Conservation (phyloP, 495 filamentous ascomycete genomes). For the Chaetomium cochliodes region DNA sequence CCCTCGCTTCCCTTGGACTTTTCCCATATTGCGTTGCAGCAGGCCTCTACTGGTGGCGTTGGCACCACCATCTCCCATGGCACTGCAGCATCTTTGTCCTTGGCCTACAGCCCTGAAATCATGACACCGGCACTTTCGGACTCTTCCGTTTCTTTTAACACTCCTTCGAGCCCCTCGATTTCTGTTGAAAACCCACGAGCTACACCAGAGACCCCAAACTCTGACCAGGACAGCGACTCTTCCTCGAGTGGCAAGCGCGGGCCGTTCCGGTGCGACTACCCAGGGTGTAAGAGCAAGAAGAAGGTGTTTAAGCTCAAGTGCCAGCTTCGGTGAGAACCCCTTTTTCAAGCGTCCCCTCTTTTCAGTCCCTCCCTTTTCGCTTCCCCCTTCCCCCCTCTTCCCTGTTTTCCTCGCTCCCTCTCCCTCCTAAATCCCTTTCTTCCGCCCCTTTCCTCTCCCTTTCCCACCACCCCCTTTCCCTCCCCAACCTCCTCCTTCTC, state of each 20-base stretch:
- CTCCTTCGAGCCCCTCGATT: neutral
- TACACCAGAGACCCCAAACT: neutral
- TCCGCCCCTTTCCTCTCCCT: neutral
- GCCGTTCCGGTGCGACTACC: neutral
- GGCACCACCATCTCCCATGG: neutral
- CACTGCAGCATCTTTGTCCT: neutral
- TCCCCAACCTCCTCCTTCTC: neutral
- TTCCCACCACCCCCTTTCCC: neutral
- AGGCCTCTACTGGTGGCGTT: neutral
- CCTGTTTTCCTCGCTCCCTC: neutral
- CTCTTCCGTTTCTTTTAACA: neutral
- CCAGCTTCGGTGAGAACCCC: neutral
- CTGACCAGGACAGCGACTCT: conserved; percentile 1
- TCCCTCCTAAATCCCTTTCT: neutral
- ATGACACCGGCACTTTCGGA: neutral
- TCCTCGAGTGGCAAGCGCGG: neutral
- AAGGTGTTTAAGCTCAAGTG: neutral
- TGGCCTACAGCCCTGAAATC: neutral
- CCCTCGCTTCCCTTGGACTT: neutral
- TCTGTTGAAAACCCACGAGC: neutral
- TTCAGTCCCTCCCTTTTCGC: neutral
- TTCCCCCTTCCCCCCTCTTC: neutral
- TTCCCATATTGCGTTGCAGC: neutral
- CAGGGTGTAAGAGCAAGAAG: conserved; percentile 1
- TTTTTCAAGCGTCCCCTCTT: neutral